Percentiles rank a stretch among this genome's conserved stretches.
Conservation (phyloP, 352 stramenopile genomes). For the Stramenopiles sp. region DNA sequence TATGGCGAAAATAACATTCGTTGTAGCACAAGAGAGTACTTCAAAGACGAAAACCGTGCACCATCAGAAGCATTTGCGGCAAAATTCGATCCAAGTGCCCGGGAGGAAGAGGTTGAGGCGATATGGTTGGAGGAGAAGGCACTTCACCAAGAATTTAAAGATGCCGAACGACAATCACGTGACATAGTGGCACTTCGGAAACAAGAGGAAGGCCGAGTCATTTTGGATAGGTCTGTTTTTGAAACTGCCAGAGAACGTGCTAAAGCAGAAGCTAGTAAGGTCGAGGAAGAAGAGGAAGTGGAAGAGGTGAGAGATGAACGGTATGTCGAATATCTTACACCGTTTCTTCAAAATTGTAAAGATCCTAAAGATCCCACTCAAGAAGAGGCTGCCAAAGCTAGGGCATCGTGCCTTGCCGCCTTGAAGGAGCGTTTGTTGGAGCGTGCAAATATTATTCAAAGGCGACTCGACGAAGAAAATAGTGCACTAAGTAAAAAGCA, state of each 20-base stretch:
- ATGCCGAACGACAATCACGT: conserved; percentile 62
- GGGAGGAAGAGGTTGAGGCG: conserved; percentile 21
- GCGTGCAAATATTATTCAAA: conserved; percentile 80
- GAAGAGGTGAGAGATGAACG: conserved; percentile 21
- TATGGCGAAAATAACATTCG: conserved; percentile 75
- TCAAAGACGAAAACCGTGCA: conserved; percentile 29
- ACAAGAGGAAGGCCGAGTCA: conserved; percentile 55
- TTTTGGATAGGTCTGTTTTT: conserved; percentile 58
- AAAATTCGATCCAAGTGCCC: conserved; percentile 9
- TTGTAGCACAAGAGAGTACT: conserved; percentile 45
- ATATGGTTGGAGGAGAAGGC: conserved; percentile 48
- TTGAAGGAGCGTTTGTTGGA: conserved; percentile 74
- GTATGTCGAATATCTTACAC: conserved; percentile 70
- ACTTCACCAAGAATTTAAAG: conserved; percentile 56
- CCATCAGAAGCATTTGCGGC: conserved; percentile 8
- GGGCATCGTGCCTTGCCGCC: conserved; percentile 66
- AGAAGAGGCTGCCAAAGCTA: conserved; percentile 57
- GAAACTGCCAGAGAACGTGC: conserved; percentile 31
- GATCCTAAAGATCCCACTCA: conserved; percentile 33
- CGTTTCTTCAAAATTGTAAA: conserved; percentile 59
- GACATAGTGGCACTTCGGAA: conserved; percentile 67
- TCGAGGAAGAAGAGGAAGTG: conserved; percentile 27
- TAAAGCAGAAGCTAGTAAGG: conserved; percentile 37
- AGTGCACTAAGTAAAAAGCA: conserved; percentile 63
- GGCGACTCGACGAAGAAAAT: conserved; percentile 73